Conservation (phyloP, 805 yeast genomes). For the Sugiyamaella smithiae region DNA sequence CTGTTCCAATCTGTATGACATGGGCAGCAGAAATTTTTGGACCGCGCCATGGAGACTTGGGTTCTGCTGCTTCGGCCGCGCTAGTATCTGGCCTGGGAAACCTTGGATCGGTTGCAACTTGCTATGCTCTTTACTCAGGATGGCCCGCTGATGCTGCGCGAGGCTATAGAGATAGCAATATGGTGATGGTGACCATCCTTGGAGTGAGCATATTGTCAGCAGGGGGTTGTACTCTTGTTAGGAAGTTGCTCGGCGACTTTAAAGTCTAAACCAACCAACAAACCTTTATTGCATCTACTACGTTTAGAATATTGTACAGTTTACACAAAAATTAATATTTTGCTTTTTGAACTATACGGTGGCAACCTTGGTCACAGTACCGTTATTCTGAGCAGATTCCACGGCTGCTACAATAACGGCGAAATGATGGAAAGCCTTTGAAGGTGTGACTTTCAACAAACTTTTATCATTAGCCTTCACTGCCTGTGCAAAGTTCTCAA, state of each 20-base stretch:
- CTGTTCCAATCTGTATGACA: conserved; percentile 86
- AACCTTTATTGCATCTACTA: no score
- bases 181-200: conserved; percentile 77
- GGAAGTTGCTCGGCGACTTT: conserved; percentile 39
- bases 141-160: conserved; percentile 77
- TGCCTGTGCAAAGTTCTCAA: conserved; percentile 57
- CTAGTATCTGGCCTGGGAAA: conserved; percentile 84
- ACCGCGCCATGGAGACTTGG: conserved; percentile 73
- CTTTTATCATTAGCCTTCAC: conserved; percentile 59
- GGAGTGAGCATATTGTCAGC: conserved; percentile 68
- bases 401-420: conserved; percentile 86
- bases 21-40: conserved; percentile 75
- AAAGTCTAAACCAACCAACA: conserved; percentile 16
- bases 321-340: not conserved
- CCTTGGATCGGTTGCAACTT: conserved; percentile 79
- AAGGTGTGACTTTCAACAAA: conserved; percentile 60
- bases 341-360: not conserved
- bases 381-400: conserved; percentile 52
- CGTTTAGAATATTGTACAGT: not conserved
- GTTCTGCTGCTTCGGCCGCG: conserved; percentile 80
- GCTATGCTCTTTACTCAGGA: conserved; percentile 81
- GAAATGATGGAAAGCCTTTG: conserved; percentile 84
- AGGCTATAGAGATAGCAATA: conserved; percentile 65
- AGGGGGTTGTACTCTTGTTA: conserved; percentile 33
- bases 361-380: conserved; percentile 27